Conservation (phyloP, 2,329 filamentous ascomycete genomes). For the Pseudocercospora pini-densiflorae region DNA sequence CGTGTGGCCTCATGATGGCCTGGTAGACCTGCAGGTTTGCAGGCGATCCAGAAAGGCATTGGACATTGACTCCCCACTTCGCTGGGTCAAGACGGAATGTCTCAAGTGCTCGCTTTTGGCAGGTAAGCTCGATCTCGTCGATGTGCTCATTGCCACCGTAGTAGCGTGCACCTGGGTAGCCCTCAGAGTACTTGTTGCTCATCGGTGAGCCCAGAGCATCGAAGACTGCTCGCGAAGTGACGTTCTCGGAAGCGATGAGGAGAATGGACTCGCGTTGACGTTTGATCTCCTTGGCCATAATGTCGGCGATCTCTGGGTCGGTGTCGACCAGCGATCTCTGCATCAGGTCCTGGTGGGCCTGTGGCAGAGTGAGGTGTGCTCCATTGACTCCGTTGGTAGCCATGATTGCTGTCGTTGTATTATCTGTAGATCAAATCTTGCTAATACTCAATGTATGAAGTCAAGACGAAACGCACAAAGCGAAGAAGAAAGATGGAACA, state of each 20-base stretch:
- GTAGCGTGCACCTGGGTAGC: constrained; percentile 96
- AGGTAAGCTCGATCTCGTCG: constrained; percentile 91
- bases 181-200: constrained; percentile 98
- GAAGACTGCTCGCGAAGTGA: constrained; percentile 97
- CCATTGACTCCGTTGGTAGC: constrained; percentile 34
- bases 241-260: constrained; percentile 98
- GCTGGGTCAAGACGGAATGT: constrained; percentile 84
- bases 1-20: constrained; percentile 87
- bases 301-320: constrained; percentile 91
- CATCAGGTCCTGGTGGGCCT: constrained; percentile 78
- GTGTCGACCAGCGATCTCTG: constrained; percentile 91
- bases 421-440: not conserved
- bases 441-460: not conserved
- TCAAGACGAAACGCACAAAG: not conserved
- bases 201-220: constrained; percentile 93
- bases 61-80: constrained; percentile 99
- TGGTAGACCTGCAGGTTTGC: constrained; percentile 87
- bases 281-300: constrained; percentile 97
- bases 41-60: constrained; percentile 82
- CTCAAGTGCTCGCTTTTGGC: constrained; percentile 90
- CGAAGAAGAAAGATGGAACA: not conserved
- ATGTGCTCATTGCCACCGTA: constrained; percentile 99
- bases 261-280: constrained; percentile 98
- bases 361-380: constrained; percentile 60
- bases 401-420: constrained; percentile 25